These are phyloP conservation scores for Crithidia expoeki DNA, from an alignment of 208 protist species.

Conservation along the genomic window DNA sequence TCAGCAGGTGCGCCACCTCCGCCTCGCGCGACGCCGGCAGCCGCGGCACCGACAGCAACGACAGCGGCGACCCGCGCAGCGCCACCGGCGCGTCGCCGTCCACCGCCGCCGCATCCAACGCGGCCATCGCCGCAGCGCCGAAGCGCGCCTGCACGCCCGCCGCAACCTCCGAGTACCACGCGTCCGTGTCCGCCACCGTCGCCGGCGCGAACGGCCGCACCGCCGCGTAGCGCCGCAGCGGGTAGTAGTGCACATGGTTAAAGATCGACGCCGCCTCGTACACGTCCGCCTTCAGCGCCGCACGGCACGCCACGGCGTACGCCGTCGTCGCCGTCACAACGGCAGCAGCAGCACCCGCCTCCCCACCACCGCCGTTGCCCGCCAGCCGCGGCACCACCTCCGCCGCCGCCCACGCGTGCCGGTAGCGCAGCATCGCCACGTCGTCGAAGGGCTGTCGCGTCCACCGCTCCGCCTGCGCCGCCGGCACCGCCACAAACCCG, in stretches of 20 bases:
- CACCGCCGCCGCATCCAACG: not conserved
- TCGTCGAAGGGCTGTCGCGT: constrained; percentile 44
- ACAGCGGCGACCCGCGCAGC: constrained; percentile 19
- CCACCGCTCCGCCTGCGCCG: constrained; percentile 16
- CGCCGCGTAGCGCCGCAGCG: constrained; percentile 48
- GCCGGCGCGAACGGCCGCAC: constrained; percentile 39
- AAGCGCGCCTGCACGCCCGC: constrained; percentile 33
- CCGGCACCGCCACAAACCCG: no score
- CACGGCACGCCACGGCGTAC: constrained; percentile 15
- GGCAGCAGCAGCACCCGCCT: not conserved
- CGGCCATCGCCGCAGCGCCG: constrained; percentile 5
- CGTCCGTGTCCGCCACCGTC: constrained; percentile 29
- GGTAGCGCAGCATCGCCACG: constrained; percentile 44
- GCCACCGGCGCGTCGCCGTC: not conserved
- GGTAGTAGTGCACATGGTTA: constrained; percentile 64
- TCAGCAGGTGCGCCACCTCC: constrained; percentile 24
- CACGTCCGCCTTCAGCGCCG: constrained; percentile 27
- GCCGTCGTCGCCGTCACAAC: no score
- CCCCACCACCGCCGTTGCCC: not conserved
- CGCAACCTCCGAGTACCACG: constrained; percentile 59
- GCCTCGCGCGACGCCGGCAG: constrained; percentile 7
- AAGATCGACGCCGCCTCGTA: constrained; percentile 39
- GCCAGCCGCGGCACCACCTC: constrained; percentile 29
- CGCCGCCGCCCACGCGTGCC: constrained; percentile 28
- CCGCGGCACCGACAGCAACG: constrained; percentile 15